Conservation (phyloP, 23 red algal genomes). For the Gracilaria domingensis region DNA sequence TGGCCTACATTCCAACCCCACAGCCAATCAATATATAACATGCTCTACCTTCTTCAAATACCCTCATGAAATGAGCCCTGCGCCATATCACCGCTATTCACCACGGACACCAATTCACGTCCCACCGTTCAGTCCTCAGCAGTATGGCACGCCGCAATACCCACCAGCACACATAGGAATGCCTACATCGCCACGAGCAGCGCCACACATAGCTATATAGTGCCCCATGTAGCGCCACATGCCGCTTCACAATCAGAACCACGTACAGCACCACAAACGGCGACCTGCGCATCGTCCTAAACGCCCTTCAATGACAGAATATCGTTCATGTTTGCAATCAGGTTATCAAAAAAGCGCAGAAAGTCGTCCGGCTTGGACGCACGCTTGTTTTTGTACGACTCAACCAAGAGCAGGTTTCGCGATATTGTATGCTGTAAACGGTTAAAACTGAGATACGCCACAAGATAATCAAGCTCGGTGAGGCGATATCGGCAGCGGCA, state of each 20-base stretch:
- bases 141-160: background rate
- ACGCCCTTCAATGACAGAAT: conserved; percentile 46
- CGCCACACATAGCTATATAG: too few species aligned
- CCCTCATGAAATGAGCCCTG: background rate
- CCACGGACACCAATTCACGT: conserved; percentile 11
- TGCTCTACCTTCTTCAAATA: too few species aligned
- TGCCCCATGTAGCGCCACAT: too few species aligned
- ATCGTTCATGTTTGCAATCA: too few species aligned
- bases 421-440: conserved; percentile 47
- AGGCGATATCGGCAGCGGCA: conserved; percentile 47
- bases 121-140: conserved; percentile 35
- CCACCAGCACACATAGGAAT: background rate
- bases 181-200: background rate
- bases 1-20: too few species aligned
- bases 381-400: conserved; percentile 30
- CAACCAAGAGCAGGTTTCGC: conserved; percentile 58
- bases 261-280: too few species aligned
- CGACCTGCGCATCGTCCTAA: conserved; percentile 25
- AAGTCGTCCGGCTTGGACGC: conserved; percentile 66
- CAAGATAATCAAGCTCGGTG: conserved; percentile 42
- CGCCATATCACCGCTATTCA: background rate
- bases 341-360: conserved; percentile 69
- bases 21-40: too few species aligned
- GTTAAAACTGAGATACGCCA: conserved; percentile 44
- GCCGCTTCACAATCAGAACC: too few species aligned